Percentiles rank a stretch among this genome's conserved stretches.
These are phyloP conservation scores for Paramecium caudatum DNA, from an alignment of 73 alveolate species.

Conservation along the genomic window DNA sequence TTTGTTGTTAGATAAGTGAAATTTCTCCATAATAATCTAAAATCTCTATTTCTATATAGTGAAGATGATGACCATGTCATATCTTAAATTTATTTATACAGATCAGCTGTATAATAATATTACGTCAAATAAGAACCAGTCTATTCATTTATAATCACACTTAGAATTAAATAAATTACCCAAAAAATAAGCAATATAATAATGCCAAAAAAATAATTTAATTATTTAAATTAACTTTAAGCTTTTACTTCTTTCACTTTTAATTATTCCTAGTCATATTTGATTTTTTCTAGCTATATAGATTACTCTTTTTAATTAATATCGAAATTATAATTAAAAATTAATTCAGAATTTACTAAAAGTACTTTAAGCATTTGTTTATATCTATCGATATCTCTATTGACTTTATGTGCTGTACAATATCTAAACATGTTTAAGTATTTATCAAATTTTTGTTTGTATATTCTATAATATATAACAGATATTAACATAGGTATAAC, in stretches of 20 bases:
- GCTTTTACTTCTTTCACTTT: constrained; percentile 16
- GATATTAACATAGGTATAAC: neutral
- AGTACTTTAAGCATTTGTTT: neutral
- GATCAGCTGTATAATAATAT: constrained; percentile 40
- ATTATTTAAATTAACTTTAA: neutral
- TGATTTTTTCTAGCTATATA: neutral
- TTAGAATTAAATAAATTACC: neutral
- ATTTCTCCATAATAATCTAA: neutral
- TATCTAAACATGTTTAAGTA: neutral
- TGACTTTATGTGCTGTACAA: neutral
- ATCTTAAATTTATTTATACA: constrained; percentile 52
- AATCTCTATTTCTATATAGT: constrained; percentile 39
- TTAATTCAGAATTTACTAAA: neutral
- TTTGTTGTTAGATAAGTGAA: neutral
- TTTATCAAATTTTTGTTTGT: neutral
- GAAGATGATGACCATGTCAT: neutral
- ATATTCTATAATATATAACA: neutral
- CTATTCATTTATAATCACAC: neutral
- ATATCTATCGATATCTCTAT: constrained; percentile 19
- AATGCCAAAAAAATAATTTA: neutral
- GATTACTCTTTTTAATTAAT: constrained; percentile 22
- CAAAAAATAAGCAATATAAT: neutral
- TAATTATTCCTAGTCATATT: neutral
- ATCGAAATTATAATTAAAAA: constrained; percentile 1
- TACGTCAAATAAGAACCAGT: neutral